A percentile compares a stretch with the other conserved stretches of the same genome.
These are phyloP conservation scores for Davidsoniella australis DNA, from an alignment of 2,329 filamentous ascomycete species.

Conservation along the genomic window DNA sequence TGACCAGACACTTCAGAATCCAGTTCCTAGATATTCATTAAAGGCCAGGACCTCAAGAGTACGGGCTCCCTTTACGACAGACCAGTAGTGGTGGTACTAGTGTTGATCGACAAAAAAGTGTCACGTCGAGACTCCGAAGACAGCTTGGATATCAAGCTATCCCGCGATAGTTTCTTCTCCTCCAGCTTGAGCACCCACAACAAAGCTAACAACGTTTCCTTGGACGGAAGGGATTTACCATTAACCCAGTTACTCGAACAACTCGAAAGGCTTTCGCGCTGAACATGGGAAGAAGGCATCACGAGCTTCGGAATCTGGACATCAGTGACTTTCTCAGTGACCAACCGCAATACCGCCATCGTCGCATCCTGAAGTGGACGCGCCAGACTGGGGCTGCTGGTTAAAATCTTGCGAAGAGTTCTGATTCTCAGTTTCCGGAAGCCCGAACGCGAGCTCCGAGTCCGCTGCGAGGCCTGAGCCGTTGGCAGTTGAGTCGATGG, in stretches of 20 bases:
- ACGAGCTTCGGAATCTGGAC: conserved; percentile 25
- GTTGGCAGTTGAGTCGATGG: conserved; percentile 29
- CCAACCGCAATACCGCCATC: conserved; percentile 56
- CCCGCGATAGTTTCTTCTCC: conserved; percentile 19
- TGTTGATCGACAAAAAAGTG: conserved; percentile 5
- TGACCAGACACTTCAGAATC: background rate
- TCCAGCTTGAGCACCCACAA: conserved; percentile 29
- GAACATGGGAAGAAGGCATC: conserved; percentile 19
- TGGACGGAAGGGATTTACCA: conserved; percentile 23
- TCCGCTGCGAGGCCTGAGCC: conserved; percentile 34
- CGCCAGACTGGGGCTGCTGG: conserved; percentile 58
- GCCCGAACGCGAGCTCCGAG: conserved; percentile 32
- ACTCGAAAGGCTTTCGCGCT: conserved; percentile 22
- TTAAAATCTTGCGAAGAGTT: conserved; percentile 47
- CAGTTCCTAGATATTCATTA: conserved; percentile 1
- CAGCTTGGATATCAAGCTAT: background rate
- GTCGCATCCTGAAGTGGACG: conserved; percentile 59
- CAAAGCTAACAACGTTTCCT: conserved; percentile 30
- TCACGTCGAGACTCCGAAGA: conserved; percentile 1
- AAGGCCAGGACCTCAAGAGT: background rate
- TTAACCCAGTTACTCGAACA: conserved; percentile 20
- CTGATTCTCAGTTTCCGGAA: conserved; percentile 43
- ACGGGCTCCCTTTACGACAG: conserved; percentile 4
- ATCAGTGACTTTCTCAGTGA: conserved; percentile 36
- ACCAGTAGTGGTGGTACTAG: conserved; percentile 7